Evolutionary conservation across 306 rosid genomes (phyloP).

Genomic region (Gleditsia sinensis): DNA sequence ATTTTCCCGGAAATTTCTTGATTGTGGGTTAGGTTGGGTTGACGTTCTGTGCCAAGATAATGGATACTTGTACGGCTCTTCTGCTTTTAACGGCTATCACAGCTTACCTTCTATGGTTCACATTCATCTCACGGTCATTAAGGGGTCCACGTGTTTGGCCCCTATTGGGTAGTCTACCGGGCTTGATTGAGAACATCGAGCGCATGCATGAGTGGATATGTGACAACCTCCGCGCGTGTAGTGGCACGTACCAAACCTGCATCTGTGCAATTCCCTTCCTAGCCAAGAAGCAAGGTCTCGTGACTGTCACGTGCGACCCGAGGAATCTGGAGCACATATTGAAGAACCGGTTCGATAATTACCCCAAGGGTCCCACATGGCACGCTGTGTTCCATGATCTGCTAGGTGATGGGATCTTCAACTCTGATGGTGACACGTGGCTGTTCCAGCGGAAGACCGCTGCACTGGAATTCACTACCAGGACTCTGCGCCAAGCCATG

Average conservation of each 20-base stretch:
- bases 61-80: constrained; percentile 76
- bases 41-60: constrained; percentile 24
- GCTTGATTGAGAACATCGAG: constrained; percentile 75
- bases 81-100: constrained; percentile 73
- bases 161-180: constrained; percentile 84
- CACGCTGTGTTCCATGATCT: constrained; percentile 89
- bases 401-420: constrained; percentile 86
- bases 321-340: constrained; percentile 83
- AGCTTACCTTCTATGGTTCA: constrained; percentile 76
- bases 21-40: constrained; percentile 5
- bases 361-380: constrained; percentile 95
- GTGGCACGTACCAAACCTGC: constrained; percentile 99
- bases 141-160: constrained; percentile 95
- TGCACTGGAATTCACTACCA: constrained; percentile 86
- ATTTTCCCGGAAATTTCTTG: constrained; percentile 11
- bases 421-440: constrained; percentile 96
- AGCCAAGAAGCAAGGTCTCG: constrained; percentile 87
- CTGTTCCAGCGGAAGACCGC: constrained; percentile 88
- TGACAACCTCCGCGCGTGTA: constrained; percentile 88
- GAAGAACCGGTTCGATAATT: constrained; percentile 85
- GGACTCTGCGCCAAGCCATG: constrained; percentile 94
- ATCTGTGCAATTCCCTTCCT: constrained; percentile 90
- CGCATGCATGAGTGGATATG: constrained; percentile 95
- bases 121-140: constrained; percentile 83
- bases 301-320: constrained; percentile 97